Evolutionary conservation across 345 rosid species (phyloP), one percentile per base, ranked within the genome.

Genomic region (Pelargonium nanum): DNA sequence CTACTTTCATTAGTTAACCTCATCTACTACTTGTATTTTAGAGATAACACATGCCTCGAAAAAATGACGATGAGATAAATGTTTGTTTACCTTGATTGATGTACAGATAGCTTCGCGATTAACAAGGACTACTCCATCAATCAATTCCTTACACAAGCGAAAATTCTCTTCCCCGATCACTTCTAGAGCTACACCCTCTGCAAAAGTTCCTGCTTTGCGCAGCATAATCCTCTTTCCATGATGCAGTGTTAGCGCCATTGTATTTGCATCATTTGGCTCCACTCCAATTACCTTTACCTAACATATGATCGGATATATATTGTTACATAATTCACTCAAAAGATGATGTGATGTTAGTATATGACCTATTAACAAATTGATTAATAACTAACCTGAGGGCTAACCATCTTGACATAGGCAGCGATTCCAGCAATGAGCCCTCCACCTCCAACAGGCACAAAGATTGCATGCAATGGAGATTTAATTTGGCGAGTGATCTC

Each of bases 371-470:
- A n/a, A n/a, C n/a, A n/a, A n/a, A n/a, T n/a, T n/a, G n/a, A n/a
- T n/a, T n/a, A n/a, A n/a, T n/a, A n/a, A n/a, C 78, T 67, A 26
- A 93, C 99, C 94, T 84, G 79, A 0, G 96, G 92, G 68, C 77
- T 72, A 69, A 93, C 96, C 78, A 86, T 81, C 83, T 93, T 93
- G 10, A 86, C 86, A 59, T 84, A 90, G 50, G 99, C 95, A 70
- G 99, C 99, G 76, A 93, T 85, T 63, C 99, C 99, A 74, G 97
- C 97, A 30, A 89, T 80, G 48, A 93, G 81, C 32, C 99, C 97
- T 28, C 99, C 99, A 74, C 99, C 99, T 26, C 99, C 99, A 2
- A 93, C 81, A 4, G 99, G 99, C 26, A 93, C 97, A 77, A 93
- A 93, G 67, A 93, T 93, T 19, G 97, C 97, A 64, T 87, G 92